Evolutionary conservation across 164 flowering plant genomes (phyloP), one percentile per base, ranked within the genome.

Genomic region (Saururus chinensis): DNA sequence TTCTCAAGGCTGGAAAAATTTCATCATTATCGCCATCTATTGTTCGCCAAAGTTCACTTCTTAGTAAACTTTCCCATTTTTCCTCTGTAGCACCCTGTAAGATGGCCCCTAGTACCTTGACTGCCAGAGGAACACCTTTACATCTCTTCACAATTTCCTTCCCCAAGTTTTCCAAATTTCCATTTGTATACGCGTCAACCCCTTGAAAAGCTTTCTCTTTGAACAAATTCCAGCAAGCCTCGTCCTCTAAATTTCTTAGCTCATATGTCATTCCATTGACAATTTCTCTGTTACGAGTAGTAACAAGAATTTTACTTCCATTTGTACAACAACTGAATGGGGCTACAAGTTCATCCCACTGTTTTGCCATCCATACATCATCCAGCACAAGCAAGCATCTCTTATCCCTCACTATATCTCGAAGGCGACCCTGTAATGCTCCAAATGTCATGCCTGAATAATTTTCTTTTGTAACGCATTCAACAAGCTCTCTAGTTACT

Each of bases 291-390:
- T 0, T 37, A 0, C 73, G 53, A 4, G 76, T 73, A 1, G 76
- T 73, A 13, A 73, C 37, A 2, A 69, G 19, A 6, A 63, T 41
- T 40, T 26, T 21, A 25, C 70, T 63, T 17, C 76, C 73, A 20
- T 41, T 52, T 4, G 45, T 53, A 1, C 55, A 54, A 61, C n/a
- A 61, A 2, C 19, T 12, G 11, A 61, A 51, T 17, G 56, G 41
- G 17, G 19, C 40, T 26, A 22, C 19, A 19, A 61, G 40, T 19
- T 13, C 1, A 14, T 19, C 37, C 64, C 64, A 61, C 16, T 23
- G 40, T 19, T 60, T 26, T 30, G 23, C 63, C 10, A 1, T 60
- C 63, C 63, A 60, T 9, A 61, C 56, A 51, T 51, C 64, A 61
- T 61, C 64, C 21, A 61, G 9, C 49, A 42, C 49, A 42, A 42